phyloP scores from a whole-genome alignment of 352 stramenopile species.

The Elongisporangium undulatum region DNA sequence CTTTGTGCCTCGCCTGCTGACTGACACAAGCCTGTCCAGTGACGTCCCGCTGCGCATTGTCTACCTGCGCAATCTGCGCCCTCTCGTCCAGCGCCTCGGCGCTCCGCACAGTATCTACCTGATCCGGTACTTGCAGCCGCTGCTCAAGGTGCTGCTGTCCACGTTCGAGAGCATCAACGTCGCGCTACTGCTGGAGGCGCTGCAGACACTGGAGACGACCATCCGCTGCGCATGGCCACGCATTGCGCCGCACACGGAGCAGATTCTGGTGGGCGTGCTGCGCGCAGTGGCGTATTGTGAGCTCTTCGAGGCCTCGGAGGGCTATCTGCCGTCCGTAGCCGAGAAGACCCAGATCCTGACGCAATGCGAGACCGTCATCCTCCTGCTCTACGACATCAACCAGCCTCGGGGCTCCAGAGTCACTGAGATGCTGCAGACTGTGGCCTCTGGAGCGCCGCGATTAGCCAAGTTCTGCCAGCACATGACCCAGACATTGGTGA shows the following conservation, averaged over 20 bases:
- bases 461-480: neutral
- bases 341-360: slow-evolving; percentile 26
- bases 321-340: slow-evolving; percentile 16
- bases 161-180: slow-evolving; percentile 65
- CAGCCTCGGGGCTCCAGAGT: slow-evolving; percentile 8
- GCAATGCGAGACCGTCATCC: slow-evolving; percentile 28
- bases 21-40: slow-evolving; percentile 53
- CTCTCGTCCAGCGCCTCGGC: slow-evolving; percentile 41
- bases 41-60: slow-evolving; percentile 51
- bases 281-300: slow-evolving; percentile 65
- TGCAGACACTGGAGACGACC: slow-evolving; percentile 51
- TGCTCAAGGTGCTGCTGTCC: slow-evolving; percentile 70
- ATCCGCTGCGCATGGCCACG: slow-evolving; percentile 63
- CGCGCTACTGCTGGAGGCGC: slow-evolving; percentile 38
- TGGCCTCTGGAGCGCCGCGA: slow-evolving; percentile 3
- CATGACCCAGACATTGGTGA: neutral
- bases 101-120: slow-evolving; percentile 65
- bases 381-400: slow-evolving; percentile 29
- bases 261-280: slow-evolving; percentile 66
- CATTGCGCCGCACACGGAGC: slow-evolving; percentile 56
- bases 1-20: slow-evolving; percentile 62
- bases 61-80: slow-evolving; percentile 50
- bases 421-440: slow-evolving; percentile 16
- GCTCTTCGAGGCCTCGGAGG: slow-evolving; percentile 34
- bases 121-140: slow-evolving; percentile 70